Evolutionary conservation across 192 early-diverging fungal species (phyloP).

Genomic region (Backusella mclennaniae): DNA sequence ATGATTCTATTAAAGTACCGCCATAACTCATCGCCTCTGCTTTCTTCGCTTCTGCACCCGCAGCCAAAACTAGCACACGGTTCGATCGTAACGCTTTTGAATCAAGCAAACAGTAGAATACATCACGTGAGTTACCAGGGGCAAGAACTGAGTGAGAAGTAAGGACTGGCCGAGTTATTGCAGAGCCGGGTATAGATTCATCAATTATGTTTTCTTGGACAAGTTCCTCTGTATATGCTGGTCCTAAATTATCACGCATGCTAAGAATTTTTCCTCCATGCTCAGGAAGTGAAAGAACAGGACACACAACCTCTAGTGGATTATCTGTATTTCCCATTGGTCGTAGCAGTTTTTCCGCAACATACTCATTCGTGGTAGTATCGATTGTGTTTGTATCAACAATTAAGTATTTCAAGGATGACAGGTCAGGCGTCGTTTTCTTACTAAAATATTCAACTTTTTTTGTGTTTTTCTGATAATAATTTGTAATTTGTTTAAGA

Average conservation of each 20-base stretch:
- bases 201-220: conserved; percentile 9
- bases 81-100: conserved; percentile 61
- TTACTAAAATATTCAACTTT: conserved; percentile 53
- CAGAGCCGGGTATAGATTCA: conserved; percentile 1
- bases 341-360: conserved; percentile 42
- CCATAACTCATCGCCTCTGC: conserved; percentile 29
- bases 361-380: conserved; percentile 50
- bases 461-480: conserved; percentile 52
- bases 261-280: conserved; percentile 74
- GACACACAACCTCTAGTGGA: conserved; percentile 55
- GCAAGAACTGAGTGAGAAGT: conserved; percentile 18
- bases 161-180: not conserved
- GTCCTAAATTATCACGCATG: conserved; percentile 64
- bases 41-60: conserved; percentile 33
- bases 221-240: conserved; percentile 32
- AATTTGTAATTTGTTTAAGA: conserved; percentile 56
- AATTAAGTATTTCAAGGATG: conserved; percentile 58
- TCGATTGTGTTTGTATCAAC: conserved; percentile 68
- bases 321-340: conserved; percentile 40
- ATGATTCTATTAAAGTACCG: conserved; percentile 44
- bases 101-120: conserved; percentile 70
- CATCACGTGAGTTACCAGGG: conserved; percentile 29
- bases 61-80: conserved; percentile 56
- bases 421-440: conserved; percentile 55
- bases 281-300: conserved; percentile 69